Percentiles rank a stretch among this genome's conserved stretches.
phyloP scores from a whole-genome alignment of 805 yeast genomes.

The Candida namnaoensis region DNA sequence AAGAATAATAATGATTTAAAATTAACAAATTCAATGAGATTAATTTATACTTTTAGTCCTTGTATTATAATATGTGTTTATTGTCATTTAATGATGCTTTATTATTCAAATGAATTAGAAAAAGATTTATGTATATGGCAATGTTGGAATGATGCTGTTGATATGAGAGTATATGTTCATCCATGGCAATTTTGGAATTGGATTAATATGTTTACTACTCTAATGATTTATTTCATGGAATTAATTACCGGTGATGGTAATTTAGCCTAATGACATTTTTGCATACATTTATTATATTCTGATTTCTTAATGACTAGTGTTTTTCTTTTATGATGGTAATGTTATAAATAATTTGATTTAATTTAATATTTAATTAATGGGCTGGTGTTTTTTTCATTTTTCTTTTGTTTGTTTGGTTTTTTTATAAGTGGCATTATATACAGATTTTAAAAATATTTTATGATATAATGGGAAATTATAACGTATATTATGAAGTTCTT shows the following conservation, averaged over 20 bases:
- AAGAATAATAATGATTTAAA: slow-evolving; percentile 24
- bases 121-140: slow-evolving; percentile 55
- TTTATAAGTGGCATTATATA: no score
- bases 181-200: slow-evolving; percentile 98
- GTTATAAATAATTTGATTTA: no score
- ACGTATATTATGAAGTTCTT: no score
- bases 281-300: no score
- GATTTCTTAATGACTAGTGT: no score
- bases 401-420: no score
- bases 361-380: no score
- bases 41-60: slow-evolving; percentile 85
- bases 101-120: slow-evolving; percentile 65
- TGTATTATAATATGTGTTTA: slow-evolving; percentile 92
- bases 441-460: no score
- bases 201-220: slow-evolving; percentile 79
- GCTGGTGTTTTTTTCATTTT: no score
- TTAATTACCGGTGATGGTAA: slow-evolving; percentile 31
- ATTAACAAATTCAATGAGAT: slow-evolving; percentile 26
- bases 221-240: slow-evolving; percentile 76
- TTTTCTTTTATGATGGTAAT: no score
- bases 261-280: no score
- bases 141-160: slow-evolving; percentile 26
- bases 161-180: slow-evolving; percentile 28
- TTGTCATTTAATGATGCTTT: slow-evolving; percentile 84
- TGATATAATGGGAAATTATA: no score